Conservation (phyloP, 176 grass and related monocot genomes). For the Triticum timopheevii region DNA sequence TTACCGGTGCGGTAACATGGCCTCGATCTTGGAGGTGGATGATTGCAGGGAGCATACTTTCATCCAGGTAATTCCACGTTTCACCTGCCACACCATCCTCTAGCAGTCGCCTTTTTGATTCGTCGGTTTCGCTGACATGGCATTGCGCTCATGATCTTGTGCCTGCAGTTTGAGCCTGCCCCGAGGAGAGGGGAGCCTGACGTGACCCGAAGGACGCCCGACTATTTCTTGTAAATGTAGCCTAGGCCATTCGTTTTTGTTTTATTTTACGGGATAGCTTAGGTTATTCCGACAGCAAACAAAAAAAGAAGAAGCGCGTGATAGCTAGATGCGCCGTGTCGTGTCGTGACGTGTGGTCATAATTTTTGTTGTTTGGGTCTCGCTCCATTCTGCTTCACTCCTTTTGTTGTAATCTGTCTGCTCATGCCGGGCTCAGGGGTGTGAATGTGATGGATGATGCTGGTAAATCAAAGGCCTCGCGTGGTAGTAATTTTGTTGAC, state of each 20-base stretch:
- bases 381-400: not conserved
- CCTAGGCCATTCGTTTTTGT: not conserved
- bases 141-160: not conserved
- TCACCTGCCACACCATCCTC: not conserved
- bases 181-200: constrained; percentile 13
- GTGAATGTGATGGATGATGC: not conserved
- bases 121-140: not conserved
- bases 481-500: not conserved
- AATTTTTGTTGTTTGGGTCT: constrained; percentile 10
- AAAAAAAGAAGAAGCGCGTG: not conserved
- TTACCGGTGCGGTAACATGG: constrained; percentile 74
- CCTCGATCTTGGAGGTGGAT: constrained; percentile 76
- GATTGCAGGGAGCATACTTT: constrained; percentile 73
- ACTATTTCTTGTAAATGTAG: constrained; percentile 31
- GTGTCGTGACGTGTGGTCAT: not conserved
- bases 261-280: not conserved
- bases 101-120: not conserved
- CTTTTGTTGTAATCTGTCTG: constrained; percentile 4
- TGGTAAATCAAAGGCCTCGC: not conserved
- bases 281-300: not conserved
- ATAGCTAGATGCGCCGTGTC: not conserved
- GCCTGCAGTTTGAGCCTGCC: not conserved
- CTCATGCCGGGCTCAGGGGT: not conserved
- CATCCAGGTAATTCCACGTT: constrained; percentile 48
- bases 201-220: constrained; percentile 11